These are phyloP conservation scores for Paecilomyces niveus DNA, from an alignment of 2,329 filamentous ascomycete species.

Conservation along the genomic window DNA sequence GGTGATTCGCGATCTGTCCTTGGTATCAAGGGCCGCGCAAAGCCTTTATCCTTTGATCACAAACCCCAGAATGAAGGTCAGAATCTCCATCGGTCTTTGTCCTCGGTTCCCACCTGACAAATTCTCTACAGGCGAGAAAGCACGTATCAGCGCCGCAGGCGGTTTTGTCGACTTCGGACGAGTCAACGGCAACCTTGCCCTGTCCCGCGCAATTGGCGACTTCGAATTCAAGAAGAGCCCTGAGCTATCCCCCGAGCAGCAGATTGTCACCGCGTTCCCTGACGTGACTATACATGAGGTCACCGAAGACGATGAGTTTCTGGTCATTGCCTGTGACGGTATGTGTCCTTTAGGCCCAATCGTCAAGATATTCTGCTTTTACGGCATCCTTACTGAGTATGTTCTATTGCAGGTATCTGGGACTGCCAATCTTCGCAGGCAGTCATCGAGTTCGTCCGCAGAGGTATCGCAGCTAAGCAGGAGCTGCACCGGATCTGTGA, in stretches of 20 bases:
- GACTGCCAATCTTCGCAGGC: slow-evolving; percentile 98
- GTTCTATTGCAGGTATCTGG: slow-evolving; percentile 72
- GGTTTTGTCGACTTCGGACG: slow-evolving; percentile 98
- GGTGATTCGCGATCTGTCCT: slow-evolving; percentile 93
- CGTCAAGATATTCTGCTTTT: too few species aligned
- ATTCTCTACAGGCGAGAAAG: slow-evolving; percentile 70
- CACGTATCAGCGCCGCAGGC: slow-evolving; percentile 88
- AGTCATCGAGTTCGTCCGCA: slow-evolving; percentile 91
- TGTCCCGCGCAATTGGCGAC: slow-evolving; percentile 95
- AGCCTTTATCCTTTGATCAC: slow-evolving; percentile 97
- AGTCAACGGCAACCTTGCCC: slow-evolving; percentile 93
- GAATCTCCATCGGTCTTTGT: slow-evolving; percentile 4
- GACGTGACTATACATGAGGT: slow-evolving; percentile 90
- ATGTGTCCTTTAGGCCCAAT: slow-evolving; percentile 26
- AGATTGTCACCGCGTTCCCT: slow-evolving; percentile 95
- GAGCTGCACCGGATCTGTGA: slow-evolving; percentile 92
- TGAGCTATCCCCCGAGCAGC: slow-evolving; percentile 92
- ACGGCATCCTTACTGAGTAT: slow-evolving; percentile 6
- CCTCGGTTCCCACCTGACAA: slow-evolving; percentile 7
- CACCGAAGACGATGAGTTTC: slow-evolving; percentile 88
- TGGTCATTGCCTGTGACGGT: slow-evolving; percentile 91
- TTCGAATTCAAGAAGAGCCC: slow-evolving; percentile 99
- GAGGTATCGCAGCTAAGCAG: slow-evolving; percentile 94
- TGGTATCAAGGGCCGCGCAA: slow-evolving; percentile 93
- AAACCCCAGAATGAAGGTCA: slow-evolving; percentile 96